Conservation (phyloP, 495 filamentous ascomycete species). For the Penicillium crystallinum region DNA sequence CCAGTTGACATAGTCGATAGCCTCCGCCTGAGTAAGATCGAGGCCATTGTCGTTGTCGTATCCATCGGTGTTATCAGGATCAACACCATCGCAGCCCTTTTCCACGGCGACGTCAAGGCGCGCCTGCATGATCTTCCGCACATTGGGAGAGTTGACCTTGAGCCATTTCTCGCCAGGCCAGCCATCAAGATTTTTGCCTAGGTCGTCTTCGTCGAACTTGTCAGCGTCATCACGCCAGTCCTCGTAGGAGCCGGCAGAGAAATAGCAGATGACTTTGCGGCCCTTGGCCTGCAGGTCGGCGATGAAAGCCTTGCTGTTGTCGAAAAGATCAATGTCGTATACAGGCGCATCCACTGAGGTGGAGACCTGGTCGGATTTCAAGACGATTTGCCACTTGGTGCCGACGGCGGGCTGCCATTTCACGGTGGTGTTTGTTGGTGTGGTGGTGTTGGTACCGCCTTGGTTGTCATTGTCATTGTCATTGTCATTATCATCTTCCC, state of each 20-base stretch:
- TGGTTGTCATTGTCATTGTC: slow-evolving; percentile 18
- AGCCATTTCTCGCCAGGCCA: slow-evolving; percentile 69
- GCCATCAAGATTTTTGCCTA: slow-evolving; percentile 49
- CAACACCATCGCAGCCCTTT: slow-evolving; percentile 67
- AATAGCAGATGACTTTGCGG: slow-evolving; percentile 68
- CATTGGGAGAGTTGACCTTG: slow-evolving; percentile 48
- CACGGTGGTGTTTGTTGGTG: slow-evolving; percentile 23
- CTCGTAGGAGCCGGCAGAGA: slow-evolving; percentile 63
- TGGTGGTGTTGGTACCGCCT: slow-evolving; percentile 13
- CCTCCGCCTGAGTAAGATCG: slow-evolving; percentile 47
- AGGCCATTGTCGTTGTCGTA: slow-evolving; percentile 56
- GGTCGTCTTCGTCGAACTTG: slow-evolving; percentile 47
- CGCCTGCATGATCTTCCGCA: slow-evolving; percentile 55
- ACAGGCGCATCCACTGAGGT: slow-evolving; percentile 44
- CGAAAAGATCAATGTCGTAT: slow-evolving; percentile 61
- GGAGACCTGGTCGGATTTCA: slow-evolving; percentile 32
- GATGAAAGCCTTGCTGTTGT: slow-evolving; percentile 43
- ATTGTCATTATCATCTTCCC: slow-evolving; percentile 5
- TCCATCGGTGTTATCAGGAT: slow-evolving; percentile 68
- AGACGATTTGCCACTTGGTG: slow-evolving; percentile 52
- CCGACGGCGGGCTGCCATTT: slow-evolving; percentile 47
- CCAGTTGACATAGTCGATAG: slow-evolving; percentile 55
- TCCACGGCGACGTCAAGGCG: slow-evolving; percentile 50
- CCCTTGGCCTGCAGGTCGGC: slow-evolving; percentile 39
- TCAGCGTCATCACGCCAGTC: slow-evolving; percentile 51